These are phyloP conservation scores for Pharnaceum exiguum DNA, from an alignment of 148 eudicot genomes.

Conservation along the genomic window DNA sequence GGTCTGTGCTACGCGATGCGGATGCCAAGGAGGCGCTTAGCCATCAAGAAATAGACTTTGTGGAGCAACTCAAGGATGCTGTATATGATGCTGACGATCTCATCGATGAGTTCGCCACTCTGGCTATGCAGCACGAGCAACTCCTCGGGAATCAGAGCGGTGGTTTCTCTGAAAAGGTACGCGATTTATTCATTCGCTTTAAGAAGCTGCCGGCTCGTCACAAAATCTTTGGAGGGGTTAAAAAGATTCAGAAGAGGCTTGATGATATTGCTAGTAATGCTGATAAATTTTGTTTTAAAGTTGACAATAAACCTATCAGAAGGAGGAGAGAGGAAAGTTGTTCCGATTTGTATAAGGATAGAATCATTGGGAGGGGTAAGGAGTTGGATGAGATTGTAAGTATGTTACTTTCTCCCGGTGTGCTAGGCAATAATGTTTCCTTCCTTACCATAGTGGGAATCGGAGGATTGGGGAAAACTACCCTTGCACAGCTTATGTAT, in stretches of 20 bases:
- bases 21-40: neutral
- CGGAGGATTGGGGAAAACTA: slow-evolving; percentile 8
- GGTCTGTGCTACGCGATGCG: slow-evolving; percentile 2
- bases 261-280: too few species aligned
- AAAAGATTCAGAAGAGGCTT: too few species aligned
- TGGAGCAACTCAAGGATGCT: neutral
- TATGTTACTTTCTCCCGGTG: neutral
- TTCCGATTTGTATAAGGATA: neutral
- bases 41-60: neutral
- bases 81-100: slow-evolving; percentile 5
- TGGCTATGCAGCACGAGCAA: neutral
- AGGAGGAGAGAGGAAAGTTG: neutral
- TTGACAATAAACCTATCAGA: neutral
- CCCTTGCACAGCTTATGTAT: neutral
- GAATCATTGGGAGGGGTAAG: neutral
- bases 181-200: neutral
- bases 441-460: neutral
- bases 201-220: neutral
- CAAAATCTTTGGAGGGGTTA: too few species aligned
- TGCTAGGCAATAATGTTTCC: neutral
- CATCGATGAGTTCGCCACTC: neutral
- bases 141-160: too few species aligned
- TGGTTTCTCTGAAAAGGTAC: neutral
- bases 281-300: neutral
- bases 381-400: neutral